Base-by-base conservation (phyloP, 1,284 basidiomycete species). In the Moniliella sp. region DNA sequence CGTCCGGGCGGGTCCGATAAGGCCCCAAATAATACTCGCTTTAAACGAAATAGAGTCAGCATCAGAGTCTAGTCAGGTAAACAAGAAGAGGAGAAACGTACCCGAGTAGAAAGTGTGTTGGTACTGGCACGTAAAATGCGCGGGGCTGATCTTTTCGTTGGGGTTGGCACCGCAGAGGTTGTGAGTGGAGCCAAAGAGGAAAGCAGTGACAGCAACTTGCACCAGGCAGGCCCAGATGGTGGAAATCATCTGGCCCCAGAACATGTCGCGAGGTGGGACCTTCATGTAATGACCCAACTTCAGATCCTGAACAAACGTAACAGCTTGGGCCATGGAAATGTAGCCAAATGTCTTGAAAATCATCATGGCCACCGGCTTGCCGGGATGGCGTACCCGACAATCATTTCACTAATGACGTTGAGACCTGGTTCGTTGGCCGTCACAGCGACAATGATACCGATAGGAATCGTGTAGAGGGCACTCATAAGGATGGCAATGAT, bases 241-340 rank as follows among this genome's bases (percentile, higher is more conserved):
- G 4, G 77, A 71, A 3, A 78, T 63, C 33, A 76, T 57, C 69
- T 94, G 88, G 2, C 76, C 46, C 17, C 72, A 42, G 61, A 91
- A 93, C 0, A 80, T 83, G 4, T 76, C 70, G 4, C 86, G 69
- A 3, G 91, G 88, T 0, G 86, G 80, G 10, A 94, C 71, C 63
- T 97, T 97, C 68, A 94, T 76, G 61, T 97, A 97, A 60, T 97
- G 88, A 0, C 86, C 88, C 2, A 94, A 64, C 62, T 97, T 97
- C 48, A 93, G 67, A 62, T 91, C 84, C 54, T 84, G 79, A 0
- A 82, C 71, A 50, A 91, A 93, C 9, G 69, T 69, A 1, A 77
- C 70, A 0, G 75, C 74, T 40, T 77, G 74, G 1, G 68, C 62
- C 15, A 91, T 63, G 0, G 77, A 78, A 56, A 91, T 80, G 8